phyloP scores from a whole-genome alignment of 768 basidiomycete genomes.

The Suillus americanus region DNA sequence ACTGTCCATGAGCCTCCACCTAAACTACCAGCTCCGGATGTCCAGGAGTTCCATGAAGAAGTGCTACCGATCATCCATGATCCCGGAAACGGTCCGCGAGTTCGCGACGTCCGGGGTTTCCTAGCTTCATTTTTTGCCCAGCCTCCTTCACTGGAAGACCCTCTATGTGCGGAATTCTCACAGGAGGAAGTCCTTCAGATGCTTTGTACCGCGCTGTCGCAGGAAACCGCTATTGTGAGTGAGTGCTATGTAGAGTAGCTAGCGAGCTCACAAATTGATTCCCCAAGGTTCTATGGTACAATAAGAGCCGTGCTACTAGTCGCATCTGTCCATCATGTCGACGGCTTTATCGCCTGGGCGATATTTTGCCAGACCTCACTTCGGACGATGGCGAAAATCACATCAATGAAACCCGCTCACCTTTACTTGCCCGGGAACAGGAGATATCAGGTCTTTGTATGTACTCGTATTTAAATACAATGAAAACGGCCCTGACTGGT shows the following conservation, averaged over 20 bases:
- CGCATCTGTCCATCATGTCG: constrained; percentile 81
- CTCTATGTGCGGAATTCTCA: constrained; percentile 75
- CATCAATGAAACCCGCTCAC: constrained; percentile 27
- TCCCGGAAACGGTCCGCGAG: constrained; percentile 78
- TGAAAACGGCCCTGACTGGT: constrained; percentile 7
- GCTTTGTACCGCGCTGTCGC: constrained; percentile 65
- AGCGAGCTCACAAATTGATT: background rate
- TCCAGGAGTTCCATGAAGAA: constrained; percentile 10
- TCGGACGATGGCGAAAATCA: constrained; percentile 19
- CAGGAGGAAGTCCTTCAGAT: constrained; percentile 75
- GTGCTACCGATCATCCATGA: constrained; percentile 65
- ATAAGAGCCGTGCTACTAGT: constrained; percentile 69
- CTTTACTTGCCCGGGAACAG: constrained; percentile 57
- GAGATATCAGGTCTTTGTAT: constrained; percentile 75
- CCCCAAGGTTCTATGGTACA: constrained; percentile 76
- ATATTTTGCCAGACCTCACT: constrained; percentile 53
- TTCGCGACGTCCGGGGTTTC: constrained; percentile 66
- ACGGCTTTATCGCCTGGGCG: constrained; percentile 69
- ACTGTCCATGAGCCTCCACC: constrained; percentile 11
- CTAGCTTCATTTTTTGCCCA: constrained; percentile 67
- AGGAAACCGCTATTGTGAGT: constrained; percentile 74
- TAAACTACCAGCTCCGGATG: constrained; percentile 2
- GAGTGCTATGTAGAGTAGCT: constrained; percentile 22
- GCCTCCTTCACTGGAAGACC: constrained; percentile 60
- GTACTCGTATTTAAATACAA: constrained; percentile 24